Conservation (phyloP, 2,329 filamentous ascomycete genomes). For the Tolypocladium endophyticum region DNA sequence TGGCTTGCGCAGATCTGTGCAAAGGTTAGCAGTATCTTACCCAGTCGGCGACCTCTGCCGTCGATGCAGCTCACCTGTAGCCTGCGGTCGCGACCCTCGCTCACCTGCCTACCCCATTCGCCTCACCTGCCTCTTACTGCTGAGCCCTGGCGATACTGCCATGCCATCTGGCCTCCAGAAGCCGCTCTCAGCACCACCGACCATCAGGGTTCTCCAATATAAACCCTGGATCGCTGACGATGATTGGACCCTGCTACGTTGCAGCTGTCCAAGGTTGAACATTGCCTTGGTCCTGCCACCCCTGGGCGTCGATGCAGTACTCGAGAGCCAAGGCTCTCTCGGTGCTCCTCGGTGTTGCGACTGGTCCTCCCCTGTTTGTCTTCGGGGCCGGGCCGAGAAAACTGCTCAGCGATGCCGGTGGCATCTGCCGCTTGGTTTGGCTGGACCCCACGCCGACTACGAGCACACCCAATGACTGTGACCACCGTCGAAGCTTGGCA, state of each 20-base stretch:
- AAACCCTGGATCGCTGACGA: neutral
- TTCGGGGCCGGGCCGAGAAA: neutral
- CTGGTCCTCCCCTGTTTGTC: neutral
- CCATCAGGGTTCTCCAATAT: neutral
- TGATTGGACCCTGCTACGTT: neutral
- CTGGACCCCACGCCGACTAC: neutral
- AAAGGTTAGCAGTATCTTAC: too few species aligned
- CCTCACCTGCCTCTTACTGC: neutral
- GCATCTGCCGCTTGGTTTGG: neutral
- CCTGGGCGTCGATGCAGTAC: neutral
- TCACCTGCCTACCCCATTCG: neutral
- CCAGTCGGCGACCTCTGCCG: neutral
- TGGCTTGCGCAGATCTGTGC: neutral
- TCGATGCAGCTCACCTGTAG: neutral
- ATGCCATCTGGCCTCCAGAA: neutral
- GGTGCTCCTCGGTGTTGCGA: neutral
- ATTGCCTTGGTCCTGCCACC: neutral
- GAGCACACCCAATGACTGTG: neutral
- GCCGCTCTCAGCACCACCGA: neutral
- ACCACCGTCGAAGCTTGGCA: neutral
- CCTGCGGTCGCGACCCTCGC: neutral
- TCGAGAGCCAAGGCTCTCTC: neutral
- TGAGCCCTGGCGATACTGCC: neutral
- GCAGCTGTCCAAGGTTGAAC: neutral
- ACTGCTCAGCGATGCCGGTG: neutral